Conservation (phyloP, 179 eudicot species). For the Silene coronaria region DNA sequence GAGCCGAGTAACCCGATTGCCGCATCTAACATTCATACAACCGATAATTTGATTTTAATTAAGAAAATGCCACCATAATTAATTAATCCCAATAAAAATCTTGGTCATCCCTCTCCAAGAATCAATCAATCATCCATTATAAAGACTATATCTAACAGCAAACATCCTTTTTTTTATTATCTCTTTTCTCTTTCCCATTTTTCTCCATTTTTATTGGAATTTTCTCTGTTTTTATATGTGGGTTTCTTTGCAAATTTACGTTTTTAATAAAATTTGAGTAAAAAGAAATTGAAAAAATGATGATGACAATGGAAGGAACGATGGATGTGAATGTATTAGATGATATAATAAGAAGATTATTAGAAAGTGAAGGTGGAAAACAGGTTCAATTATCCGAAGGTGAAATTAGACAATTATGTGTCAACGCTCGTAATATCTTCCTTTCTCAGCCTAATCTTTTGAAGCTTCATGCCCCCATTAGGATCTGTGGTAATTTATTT, state of each 20-base stretch:
- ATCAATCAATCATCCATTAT: background rate
- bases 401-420: constrained; percentile 90
- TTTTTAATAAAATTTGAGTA: no score
- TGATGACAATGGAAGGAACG: constrained; percentile 86
- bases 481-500: constrained; percentile 57
- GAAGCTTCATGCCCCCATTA: constrained; percentile 62
- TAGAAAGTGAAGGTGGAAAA: constrained; percentile 79
- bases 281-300: constrained; percentile 22
- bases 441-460: constrained; percentile 84
- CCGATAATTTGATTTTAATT: no score
- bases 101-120: background rate
- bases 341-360: constrained; percentile 67
- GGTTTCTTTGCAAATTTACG: no score
- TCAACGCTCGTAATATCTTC: constrained; percentile 77
- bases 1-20: no score
- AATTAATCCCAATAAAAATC: background rate
- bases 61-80: background rate
- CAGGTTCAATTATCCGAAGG: constrained; percentile 86
- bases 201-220: background rate
- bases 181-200: background rate
- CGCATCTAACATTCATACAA: no score
- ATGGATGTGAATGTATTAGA: constrained; percentile 76
- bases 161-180: background rate
- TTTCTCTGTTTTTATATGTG: no score
- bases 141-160: background rate